Percentiles rank a stretch among this genome's conserved stretches.
Evolutionary conservation across 345 rosid genomes (phyloP).

Genomic region (Populus nigra): DNA sequence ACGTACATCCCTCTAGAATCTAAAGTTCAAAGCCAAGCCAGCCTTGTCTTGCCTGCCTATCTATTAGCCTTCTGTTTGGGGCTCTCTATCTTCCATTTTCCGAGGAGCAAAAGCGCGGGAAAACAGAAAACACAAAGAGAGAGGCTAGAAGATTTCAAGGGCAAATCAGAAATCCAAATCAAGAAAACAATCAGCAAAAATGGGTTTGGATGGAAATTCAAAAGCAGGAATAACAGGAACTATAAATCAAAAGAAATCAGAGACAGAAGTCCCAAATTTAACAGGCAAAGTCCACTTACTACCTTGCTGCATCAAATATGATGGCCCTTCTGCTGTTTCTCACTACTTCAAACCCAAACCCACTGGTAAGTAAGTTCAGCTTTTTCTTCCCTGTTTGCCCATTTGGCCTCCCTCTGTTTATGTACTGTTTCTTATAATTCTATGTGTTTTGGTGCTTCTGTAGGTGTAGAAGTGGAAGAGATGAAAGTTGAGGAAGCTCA

Average conservation of each 20-base stretch:
- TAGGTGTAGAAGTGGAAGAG: slow-evolving; percentile 64
- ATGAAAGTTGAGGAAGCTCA: slow-evolving; percentile 61
- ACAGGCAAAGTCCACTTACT: slow-evolving; percentile 61
- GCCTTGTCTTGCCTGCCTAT: background rate
- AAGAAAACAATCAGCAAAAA: background rate
- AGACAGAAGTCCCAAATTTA: slow-evolving; percentile 33
- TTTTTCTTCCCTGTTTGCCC: background rate
- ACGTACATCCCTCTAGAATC: background rate
- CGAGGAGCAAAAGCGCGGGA: background rate
- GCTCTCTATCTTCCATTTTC: background rate
- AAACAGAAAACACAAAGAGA: background rate
- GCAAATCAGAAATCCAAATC: background rate
- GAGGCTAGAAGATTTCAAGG: background rate
- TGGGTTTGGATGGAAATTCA: slow-evolving; percentile 22
- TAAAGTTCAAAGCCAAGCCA: background rate
- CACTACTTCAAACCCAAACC: slow-evolving; percentile 76
- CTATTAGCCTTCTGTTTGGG: background rate
- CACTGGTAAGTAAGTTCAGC: slow-evolving; percentile 35
- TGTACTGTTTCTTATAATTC: background rate
- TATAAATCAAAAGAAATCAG: slow-evolving; percentile 30
- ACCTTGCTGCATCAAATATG: slow-evolving; percentile 79
- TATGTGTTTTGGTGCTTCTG: background rate
- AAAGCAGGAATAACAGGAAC: slow-evolving; percentile 29
- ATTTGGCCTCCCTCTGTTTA: background rate
- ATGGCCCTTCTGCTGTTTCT: slow-evolving; percentile 68